These are phyloP conservation scores for Lanmaoa pseudosensibilis DNA, from an alignment of 768 basidiomycete species.

Conservation along the genomic window DNA sequence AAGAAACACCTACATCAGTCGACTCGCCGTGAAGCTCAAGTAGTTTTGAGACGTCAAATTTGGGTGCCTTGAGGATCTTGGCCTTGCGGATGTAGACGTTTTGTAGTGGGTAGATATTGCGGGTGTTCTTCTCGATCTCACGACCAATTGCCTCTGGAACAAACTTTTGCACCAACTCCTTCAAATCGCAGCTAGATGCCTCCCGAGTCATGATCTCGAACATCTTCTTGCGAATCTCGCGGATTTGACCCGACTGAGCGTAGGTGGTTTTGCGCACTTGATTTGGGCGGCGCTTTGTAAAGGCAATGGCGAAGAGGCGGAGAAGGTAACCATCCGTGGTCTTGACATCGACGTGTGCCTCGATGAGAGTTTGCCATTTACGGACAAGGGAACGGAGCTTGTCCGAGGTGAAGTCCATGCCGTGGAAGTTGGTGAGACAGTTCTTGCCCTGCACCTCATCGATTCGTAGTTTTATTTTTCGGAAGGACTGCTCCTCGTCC, in stretches of 20 bases:
- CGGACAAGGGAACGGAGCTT: constrained; percentile 99
- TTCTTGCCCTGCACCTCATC: constrained; percentile 98
- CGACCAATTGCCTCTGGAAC: constrained; percentile 98
- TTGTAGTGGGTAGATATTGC: constrained; percentile 97
- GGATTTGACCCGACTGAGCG: constrained; percentile 91
- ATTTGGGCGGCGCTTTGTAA: constrained; percentile 94
- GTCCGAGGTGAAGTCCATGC: constrained; percentile 99
- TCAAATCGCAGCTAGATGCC: constrained; percentile 92
- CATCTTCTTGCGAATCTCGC: constrained; percentile 99
- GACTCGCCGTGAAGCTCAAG: constrained; percentile 96
- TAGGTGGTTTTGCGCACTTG: constrained; percentile 99
- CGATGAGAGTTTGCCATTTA: constrained; percentile 99
- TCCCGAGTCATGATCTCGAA: constrained; percentile 98
- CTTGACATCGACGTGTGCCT: constrained; percentile 98
- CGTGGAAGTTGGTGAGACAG: constrained; percentile 99
- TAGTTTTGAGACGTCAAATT: constrained; percentile 93
- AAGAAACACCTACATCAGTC: constrained; percentile 66
- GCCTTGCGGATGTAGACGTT: constrained; percentile 99
- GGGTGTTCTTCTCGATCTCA: constrained; percentile 97
- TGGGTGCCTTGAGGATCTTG: constrained; percentile 98
- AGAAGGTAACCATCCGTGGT: constrained; percentile 99
- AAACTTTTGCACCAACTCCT: constrained; percentile 98
- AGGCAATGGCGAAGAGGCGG: constrained; percentile 97
- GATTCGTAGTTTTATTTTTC: constrained; percentile 98
- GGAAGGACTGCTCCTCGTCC: constrained; percentile 99